These are phyloP conservation scores for Mycena polygramma DNA, from an alignment of 768 basidiomycete species.

Conservation along the genomic window DNA sequence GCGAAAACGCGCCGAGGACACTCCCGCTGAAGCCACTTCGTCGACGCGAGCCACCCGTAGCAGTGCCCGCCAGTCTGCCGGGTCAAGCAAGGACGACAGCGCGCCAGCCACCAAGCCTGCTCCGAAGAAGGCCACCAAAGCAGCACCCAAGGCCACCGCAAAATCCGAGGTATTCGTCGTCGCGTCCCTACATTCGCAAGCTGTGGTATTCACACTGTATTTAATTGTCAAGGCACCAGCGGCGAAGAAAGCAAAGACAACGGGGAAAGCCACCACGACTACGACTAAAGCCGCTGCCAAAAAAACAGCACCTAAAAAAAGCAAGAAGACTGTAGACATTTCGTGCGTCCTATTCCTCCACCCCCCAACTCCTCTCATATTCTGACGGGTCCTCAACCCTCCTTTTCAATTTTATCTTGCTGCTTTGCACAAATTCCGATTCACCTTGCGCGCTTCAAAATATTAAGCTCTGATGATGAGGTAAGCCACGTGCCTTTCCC, in stretches of 20 bases:
- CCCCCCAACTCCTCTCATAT: neutral
- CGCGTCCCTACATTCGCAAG: constrained; percentile 26
- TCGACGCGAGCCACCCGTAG: constrained; percentile 62
- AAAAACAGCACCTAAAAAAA: constrained; percentile 36
- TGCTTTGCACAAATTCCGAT: neutral
- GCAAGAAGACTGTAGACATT: constrained; percentile 31
- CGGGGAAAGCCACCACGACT: constrained; percentile 31
- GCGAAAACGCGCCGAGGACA: constrained; percentile 71
- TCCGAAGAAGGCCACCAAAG: constrained; percentile 43
- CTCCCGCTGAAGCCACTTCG: constrained; percentile 46
- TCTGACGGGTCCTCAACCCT: neutral
- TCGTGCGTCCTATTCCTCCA: constrained; percentile 17
- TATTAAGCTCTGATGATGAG: constrained; percentile 46
- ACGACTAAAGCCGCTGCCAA: constrained; percentile 37
- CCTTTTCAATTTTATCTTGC: neutral
- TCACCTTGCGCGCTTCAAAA: neutral
- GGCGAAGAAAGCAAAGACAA: constrained; percentile 57
- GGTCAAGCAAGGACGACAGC: constrained; percentile 42
- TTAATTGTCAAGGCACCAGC: constrained; percentile 43
- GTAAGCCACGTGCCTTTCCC: constrained; percentile 39
- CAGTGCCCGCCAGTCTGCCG: constrained; percentile 50
- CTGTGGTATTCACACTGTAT: neutral
- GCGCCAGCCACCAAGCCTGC: constrained; percentile 45
- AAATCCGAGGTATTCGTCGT: constrained; percentile 35
- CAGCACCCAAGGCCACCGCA: constrained; percentile 34